Base-by-base conservation (phyloP, 2,329 filamentous ascomycete species). In the Exophiala sp. region DNA sequence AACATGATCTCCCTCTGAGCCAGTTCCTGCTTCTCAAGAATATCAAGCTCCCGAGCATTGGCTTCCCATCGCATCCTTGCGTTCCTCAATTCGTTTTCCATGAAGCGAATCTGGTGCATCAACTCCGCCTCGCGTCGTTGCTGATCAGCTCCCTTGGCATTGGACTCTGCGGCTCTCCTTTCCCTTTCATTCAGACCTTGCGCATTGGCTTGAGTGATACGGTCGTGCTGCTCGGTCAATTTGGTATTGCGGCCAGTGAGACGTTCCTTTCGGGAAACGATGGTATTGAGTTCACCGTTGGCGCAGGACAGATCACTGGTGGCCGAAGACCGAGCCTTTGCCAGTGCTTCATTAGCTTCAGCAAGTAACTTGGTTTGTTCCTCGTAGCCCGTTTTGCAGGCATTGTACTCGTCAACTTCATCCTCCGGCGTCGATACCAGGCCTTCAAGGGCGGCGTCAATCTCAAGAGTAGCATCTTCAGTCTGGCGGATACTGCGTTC, bases 401-500 rank as follows among this genome's bases (percentile, higher is more conserved):
- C 64, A 47, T 70, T 67, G 66, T 75, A 78, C 57, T 76, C 72
- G 43, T 74, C 65, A 29, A 73, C 55, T 54, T 83, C 79, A 19
- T 78, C 73, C 39, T 77, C 73, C 1, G 81, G 80, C 52, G 81
- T 71, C 6, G 73, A 74, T 50, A 77, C 77, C 45, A 82, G 64
- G 16, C 65, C 71, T 48, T 78, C 77, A 13, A 80, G 71, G 60
- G 82, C 75, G 42, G 64, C 62, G 49, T 76, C 72, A 29, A 83
- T 68, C 30, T 72, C 73, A 27, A 70, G 70, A n/a, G 77, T 76
- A 22, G 78, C 76, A 60, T 82, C 80, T 58, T 83, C 80, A 3
- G 80, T 80, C 64, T 83, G 80, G 48, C 73, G 74, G 57, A 81
- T 81, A 56, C 76, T 80, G 58, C 82, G 78, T 56, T 76, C 78